A percentile compares a stretch with the other conserved stretches of the same genome.
phyloP scores from a whole-genome alignment of 2,329 filamentous ascomycete species.

The Aspergillus tamarii region DNA sequence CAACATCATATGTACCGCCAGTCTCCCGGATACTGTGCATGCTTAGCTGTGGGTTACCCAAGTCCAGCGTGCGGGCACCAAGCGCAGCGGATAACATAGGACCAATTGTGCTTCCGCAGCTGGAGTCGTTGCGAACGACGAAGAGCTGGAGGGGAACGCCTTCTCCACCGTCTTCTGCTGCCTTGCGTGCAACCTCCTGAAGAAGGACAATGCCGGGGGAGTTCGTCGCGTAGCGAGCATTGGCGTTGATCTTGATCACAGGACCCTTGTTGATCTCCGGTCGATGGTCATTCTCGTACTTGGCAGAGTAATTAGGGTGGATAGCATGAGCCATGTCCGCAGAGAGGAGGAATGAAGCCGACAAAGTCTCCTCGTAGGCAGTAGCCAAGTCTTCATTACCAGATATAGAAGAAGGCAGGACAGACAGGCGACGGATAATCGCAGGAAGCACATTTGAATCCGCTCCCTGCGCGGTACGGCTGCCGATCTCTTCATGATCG shows the following conservation, averaged over 20 bases:
- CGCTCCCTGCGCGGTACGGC: conserved; percentile 87
- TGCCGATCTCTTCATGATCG: conserved; percentile 97
- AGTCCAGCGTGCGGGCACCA: conserved; percentile 84
- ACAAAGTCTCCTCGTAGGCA: conserved; percentile 89
- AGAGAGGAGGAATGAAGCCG: conserved; percentile 89
- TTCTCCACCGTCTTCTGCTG: conserved; percentile 56
- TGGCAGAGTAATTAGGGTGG: conserved; percentile 89
- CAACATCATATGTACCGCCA: conserved; percentile 83
- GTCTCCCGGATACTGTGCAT: conserved; percentile 98
- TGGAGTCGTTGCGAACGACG: conserved; percentile 92
- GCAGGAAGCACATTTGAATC: conserved; percentile 89
- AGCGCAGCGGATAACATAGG: conserved; percentile 91
- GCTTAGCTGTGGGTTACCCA: conserved; percentile 90
- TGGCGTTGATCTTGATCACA: conserved; percentile 98
- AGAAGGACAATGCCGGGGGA: conserved; percentile 90
- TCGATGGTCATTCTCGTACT: conserved; percentile 89
- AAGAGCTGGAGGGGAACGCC: conserved; percentile 91
- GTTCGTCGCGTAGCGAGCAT: conserved; percentile 95
- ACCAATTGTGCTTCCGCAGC: conserved; percentile 94
- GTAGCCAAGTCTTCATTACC: conserved; percentile 68
- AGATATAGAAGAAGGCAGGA: conserved; percentile 66
- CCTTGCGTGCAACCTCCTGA: conserved; percentile 77
- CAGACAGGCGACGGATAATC: conserved; percentile 82
- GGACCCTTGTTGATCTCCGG: conserved; percentile 96
- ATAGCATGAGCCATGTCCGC: conserved; percentile 98